A percentile compares a stretch with the other conserved stretches of the same genome.
Conservation (phyloP, 108 stramenopile genomes). For the Cyclotella baltica region DNA sequence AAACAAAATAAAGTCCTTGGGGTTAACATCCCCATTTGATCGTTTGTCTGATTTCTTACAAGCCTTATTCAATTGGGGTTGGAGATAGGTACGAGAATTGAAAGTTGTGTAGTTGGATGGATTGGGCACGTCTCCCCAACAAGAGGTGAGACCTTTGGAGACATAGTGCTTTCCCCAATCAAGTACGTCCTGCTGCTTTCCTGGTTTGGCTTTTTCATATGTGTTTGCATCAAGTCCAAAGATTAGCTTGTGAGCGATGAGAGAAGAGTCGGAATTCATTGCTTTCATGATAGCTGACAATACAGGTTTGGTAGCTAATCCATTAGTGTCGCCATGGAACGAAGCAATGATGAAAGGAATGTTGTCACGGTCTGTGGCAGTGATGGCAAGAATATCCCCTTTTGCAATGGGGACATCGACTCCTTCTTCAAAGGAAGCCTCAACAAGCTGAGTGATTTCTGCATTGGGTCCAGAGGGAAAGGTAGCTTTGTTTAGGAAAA, state of each 20-base stretch:
- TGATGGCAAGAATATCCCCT: conserved; percentile 70
- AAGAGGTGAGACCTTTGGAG: conserved; percentile 57
- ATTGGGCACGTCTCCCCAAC: conserved; percentile 68
- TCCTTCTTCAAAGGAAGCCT: conserved; percentile 52
- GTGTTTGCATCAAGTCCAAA: conserved; percentile 84
- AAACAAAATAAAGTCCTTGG: conserved; percentile 81
- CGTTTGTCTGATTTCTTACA: conserved; percentile 64
- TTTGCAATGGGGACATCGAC: conserved; percentile 67
- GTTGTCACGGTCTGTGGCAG: conserved; percentile 46
- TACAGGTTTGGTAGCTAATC: conserved; percentile 75
- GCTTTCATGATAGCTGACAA: conserved; percentile 61
- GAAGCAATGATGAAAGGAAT: conserved; percentile 61
- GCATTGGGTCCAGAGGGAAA: conserved; percentile 50
- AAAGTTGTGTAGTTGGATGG: conserved; percentile 71
- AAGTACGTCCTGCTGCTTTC: conserved; percentile 67
- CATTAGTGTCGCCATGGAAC: conserved; percentile 83
- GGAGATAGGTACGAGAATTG: conserved; percentile 78
- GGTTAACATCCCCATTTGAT: conserved; percentile 72
- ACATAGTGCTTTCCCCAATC: conserved; percentile 68
- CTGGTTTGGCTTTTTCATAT: conserved; percentile 61
- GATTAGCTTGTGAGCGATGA: conserved; percentile 55
- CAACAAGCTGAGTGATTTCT: conserved; percentile 59
- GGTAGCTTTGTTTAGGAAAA: conserved; percentile 57
- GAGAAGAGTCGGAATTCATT: conserved; percentile 44
- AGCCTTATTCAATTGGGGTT: conserved; percentile 83